Conservation (phyloP, 495 filamentous ascomycete species). For the Xylaria cubensis region DNA sequence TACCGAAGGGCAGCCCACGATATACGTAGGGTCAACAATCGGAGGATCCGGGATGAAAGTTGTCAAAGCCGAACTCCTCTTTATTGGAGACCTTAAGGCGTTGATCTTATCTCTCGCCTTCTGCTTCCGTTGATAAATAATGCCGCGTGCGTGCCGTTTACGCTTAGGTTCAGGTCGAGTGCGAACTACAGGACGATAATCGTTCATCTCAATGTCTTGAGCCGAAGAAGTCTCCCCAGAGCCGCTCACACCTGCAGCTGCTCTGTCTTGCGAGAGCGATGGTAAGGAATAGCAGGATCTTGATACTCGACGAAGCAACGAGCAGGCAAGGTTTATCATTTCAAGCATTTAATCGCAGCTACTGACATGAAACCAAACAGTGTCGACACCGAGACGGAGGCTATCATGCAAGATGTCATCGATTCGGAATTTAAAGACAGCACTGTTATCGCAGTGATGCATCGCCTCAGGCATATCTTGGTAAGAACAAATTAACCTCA, state of each 20-base stretch:
- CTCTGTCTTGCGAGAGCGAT: background rate
- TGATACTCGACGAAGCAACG: constrained; percentile 1
- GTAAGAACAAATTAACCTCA: background rate
- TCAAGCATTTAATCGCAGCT: background rate
- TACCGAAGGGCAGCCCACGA: background rate
- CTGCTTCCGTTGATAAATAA: background rate
- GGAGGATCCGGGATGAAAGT: constrained; percentile 2
- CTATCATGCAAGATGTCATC: background rate
- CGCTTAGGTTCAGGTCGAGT: background rate
- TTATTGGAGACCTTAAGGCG: background rate
- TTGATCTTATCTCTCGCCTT: background rate
- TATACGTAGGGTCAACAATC: background rate
- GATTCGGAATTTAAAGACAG: background rate
- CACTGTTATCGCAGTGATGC: background rate
- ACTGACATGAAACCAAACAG: constrained; percentile 1
- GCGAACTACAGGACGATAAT: background rate
- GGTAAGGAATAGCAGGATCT: background rate
- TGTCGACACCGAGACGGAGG: background rate
- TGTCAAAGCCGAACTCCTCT: background rate
- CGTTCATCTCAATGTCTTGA: background rate
- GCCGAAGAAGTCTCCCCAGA: background rate
- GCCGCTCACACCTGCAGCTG: background rate
- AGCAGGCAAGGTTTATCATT: background rate
- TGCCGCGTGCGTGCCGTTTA: background rate
- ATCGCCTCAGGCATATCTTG: background rate